Evolutionary conservation across 805 yeast species (phyloP), one percentile per base, ranked within the genome.

Genomic region (Wickerhamomyces canadensis): DNA sequence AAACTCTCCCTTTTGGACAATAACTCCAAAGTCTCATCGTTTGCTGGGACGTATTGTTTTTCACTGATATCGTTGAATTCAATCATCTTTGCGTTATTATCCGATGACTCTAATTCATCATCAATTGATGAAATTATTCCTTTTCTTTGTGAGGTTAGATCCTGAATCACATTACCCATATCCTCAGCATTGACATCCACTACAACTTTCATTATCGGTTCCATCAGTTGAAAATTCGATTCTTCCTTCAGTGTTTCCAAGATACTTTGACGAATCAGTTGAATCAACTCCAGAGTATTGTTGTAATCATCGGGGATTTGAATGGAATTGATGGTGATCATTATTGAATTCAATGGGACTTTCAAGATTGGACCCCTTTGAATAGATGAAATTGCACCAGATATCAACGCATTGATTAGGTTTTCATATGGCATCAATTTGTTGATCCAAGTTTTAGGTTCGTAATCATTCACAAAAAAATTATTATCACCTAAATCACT

Each of bases 131-230:
- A 54, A 30, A 93, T 85, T 2, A 65, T 68, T 2, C 95, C 97
- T 31, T 80, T 78, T 43, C 98, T 72, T 12, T 80, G 72, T 22
- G 85, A 78, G 30, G 86, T 79, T 36, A 93, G 62, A 55, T 93
- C 98, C 48, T 86, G 94, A 27, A 86, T 72, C 1, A 93, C 93
- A 25, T 69, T 70, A 16, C 98, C 98, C 47, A 91, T 60, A 40
- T 82, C 84, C 38, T 74, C 81, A 22, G 87, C 82, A 37, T 71
- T 70, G 2, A 80, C 81, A 35, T 69, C 73, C 1, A 93, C 78
- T 7, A 67, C 67, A 5, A 88, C 80, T 25, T 72, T 68, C 97
- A 93, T 91, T 21, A 84, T 68, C 0, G 98, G 98, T 60, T 93
- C 98, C 58, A 91, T 65, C 1, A 89, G 58, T 1, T 80, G 70